Evolutionary conservation across 495 filamentous ascomycete genomes (phyloP), one percentile per base, ranked within the genome.

Genomic region (Apodospora peruviana): DNA sequence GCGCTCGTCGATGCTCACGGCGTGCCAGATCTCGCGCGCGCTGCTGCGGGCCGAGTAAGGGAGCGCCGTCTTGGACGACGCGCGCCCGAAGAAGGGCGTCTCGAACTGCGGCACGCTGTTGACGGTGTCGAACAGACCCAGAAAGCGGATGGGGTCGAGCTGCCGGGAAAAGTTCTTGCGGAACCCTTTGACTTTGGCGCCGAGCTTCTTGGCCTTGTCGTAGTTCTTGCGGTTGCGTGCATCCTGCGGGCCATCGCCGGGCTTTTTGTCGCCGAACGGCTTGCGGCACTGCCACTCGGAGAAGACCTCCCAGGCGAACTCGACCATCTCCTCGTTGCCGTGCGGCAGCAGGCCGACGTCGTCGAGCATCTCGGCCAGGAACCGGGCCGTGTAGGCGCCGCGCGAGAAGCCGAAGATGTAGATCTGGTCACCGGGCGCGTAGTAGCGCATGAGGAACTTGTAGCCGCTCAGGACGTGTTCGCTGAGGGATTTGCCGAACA

Each of bases 371-470:
- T 75, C 74, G 22, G 76, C 73, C 43, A 85, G 73, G 38, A 68
- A 68, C 43, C 82, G 72, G 0, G 80, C 81, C 1, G 81, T 85
- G 55, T 76, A 86, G 7, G 82, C 81, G 14, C 82, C 82, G 3
- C 82, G 72, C 7, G 81, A 84, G 65, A 86, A 86, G 12, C 82
- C 82, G 14, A 84, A 53, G 22, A 83, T 65, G 46, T 82, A 73
- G 34, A 86, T 81, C 48, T 85, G 76, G 55, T 86, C 82, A 10
- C 75, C 74, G 11, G 70, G 70, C 17, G 65, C 55, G 51, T 75
- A 84, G 62, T 86, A 85, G 38, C 74, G 73, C 8, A 69, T 64
- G 23, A 84, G 49, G 56, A 83, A 85, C n/a, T 70, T 71, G 59
- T 86, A 86, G 0, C 69, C 78, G 56, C 80, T 77, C 19, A 78